These are phyloP conservation scores for Fraxinus greggii DNA, from an alignment of 305 asterid species.

Conservation along the genomic window DNA sequence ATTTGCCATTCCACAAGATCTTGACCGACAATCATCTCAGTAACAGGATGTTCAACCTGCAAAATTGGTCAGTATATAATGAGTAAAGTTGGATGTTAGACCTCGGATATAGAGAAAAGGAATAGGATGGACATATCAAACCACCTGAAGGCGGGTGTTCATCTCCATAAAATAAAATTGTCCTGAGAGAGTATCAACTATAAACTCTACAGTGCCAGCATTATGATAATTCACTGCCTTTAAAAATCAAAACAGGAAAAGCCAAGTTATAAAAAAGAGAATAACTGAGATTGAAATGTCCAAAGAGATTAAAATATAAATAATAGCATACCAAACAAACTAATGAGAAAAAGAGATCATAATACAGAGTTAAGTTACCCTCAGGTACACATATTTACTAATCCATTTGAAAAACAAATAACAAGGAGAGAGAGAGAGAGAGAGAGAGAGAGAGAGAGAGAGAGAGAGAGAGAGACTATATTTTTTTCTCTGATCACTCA, in stretches of 20 bases:
- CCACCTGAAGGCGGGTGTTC: constrained; percentile 99
- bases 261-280: constrained; percentile 26
- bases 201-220: constrained; percentile 98
- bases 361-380: constrained; percentile 2
- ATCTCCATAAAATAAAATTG: constrained; percentile 97
- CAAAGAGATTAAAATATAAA: constrained; percentile 6
- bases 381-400: constrained; percentile 1
- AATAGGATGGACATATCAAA: constrained; percentile 24
- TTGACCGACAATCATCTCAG: constrained; percentile 98
- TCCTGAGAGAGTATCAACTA: constrained; percentile 83
- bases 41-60: constrained; percentile 98
- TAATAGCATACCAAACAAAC: constrained; percentile 2
- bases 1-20: constrained; percentile 99
- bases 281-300: neutral
- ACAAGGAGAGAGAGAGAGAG: neutral
- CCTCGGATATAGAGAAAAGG: constrained; percentile 20
- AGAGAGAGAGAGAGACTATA: neutral
- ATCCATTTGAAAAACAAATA: neutral
- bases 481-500: neutral
- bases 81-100: constrained; percentile 20
- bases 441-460: neutral
- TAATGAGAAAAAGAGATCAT: neutral
- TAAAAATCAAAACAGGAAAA: constrained; percentile 28
- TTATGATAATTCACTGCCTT: constrained; percentile 89
- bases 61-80: constrained; percentile 20